These are phyloP conservation scores for Pinus taeda DNA, from an alignment of 75 land plant species.

Conservation along the genomic window DNA sequence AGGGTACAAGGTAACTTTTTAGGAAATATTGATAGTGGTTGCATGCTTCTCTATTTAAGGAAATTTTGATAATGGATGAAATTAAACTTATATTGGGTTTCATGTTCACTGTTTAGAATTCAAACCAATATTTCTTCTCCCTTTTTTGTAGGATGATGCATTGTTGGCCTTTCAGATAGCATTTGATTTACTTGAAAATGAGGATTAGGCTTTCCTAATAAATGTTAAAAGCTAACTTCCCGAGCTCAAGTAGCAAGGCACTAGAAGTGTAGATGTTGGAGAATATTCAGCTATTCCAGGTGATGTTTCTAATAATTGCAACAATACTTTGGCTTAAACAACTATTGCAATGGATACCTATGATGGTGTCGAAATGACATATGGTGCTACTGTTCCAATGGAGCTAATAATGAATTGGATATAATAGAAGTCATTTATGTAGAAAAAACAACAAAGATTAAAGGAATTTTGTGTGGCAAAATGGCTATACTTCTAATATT, in stretches of 20 bases:
- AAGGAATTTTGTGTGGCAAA: slow-evolving; percentile 44
- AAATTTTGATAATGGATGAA: not conserved
- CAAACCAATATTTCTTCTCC: not conserved
- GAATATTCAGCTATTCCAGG: slow-evolving; percentile 6
- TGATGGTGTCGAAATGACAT: slow-evolving; percentile 11
- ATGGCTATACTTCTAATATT: slow-evolving; percentile 41
- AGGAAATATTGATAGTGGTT: not conserved
- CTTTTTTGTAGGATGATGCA: slow-evolving; percentile 21
- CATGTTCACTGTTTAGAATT: not conserved
- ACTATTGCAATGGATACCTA: slow-evolving; percentile 32
- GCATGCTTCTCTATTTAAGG: not conserved
- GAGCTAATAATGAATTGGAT: not conserved
- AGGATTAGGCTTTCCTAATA: slow-evolving; percentile 38
- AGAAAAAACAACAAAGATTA: slow-evolving; percentile 35
- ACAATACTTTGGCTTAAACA: slow-evolving; percentile 5
- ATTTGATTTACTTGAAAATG: slow-evolving; percentile 51
- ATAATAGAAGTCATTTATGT: slow-evolving; percentile 17
- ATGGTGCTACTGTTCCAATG: not conserved
- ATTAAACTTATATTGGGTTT: not conserved
- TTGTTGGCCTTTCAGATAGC: slow-evolving; percentile 45
- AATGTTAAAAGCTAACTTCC: slow-evolving; percentile 44
- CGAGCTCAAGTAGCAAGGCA: slow-evolving; percentile 19
- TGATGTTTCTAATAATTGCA: slow-evolving; percentile 9
- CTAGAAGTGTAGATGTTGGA: not conserved
- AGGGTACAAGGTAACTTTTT: slow-evolving; percentile 33